Conservation (phyloP, 805 yeast species). For the Candida namnaoensis region DNA sequence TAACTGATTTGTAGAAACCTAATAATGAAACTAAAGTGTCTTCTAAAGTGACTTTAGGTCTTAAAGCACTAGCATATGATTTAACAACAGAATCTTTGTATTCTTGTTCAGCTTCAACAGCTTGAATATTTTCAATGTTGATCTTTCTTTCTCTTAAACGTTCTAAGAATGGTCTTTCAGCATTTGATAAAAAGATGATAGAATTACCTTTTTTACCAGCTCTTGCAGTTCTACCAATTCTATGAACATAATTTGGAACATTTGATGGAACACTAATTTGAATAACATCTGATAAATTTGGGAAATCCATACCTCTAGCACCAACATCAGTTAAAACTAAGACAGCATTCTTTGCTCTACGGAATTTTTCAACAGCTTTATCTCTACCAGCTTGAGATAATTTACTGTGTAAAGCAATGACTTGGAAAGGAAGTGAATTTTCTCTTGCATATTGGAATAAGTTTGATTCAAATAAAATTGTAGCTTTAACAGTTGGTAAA, state of each 20-base stretch:
- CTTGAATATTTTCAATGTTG: slow-evolving; percentile 33
- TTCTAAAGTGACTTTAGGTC: no score
- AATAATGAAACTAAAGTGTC: not conserved
- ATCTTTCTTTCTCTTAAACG: slow-evolving; percentile 47
- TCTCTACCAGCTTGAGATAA: slow-evolving; percentile 64
- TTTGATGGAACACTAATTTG: slow-evolving; percentile 76
- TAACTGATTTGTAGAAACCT: not conserved
- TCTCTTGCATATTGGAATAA: no score
- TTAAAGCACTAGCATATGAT: no score
- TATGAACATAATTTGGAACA: slow-evolving; percentile 77
- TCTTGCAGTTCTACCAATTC: slow-evolving; percentile 95
- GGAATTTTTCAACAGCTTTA: slow-evolving; percentile 44
- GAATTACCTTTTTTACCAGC: slow-evolving; percentile 79
- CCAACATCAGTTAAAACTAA: slow-evolving; percentile 87
- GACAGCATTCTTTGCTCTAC: slow-evolving; percentile 38
- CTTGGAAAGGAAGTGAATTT: slow-evolving; percentile 1
- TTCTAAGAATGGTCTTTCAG: slow-evolving; percentile 48
- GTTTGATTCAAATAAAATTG: slow-evolving; percentile 31
- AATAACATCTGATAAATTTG: slow-evolving; percentile 74
- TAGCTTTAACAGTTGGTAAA: slow-evolving; percentile 63
- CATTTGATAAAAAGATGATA: slow-evolving; percentile 42
- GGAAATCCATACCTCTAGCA: slow-evolving; percentile 96
- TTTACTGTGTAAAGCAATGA: slow-evolving; percentile 54
- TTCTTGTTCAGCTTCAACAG: slow-evolving; percentile 2
- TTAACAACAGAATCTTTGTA: not conserved